Conservation (phyloP, 345 rosid species). For the Lepidium africanum region DNA sequence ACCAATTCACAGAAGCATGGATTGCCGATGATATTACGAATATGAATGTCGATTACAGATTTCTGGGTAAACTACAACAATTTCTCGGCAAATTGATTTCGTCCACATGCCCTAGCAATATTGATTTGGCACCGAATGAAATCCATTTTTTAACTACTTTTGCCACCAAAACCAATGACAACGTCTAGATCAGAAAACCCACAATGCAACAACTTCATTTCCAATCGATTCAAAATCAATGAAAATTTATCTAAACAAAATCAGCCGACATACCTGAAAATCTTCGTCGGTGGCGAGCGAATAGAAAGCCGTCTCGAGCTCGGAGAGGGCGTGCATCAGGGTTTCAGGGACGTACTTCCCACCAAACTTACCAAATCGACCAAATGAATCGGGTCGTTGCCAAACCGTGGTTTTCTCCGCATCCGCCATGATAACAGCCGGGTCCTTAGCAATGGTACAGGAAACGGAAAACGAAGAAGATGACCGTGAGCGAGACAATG, state of each 20-base stretch:
- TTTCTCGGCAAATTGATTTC: not conserved
- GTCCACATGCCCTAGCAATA: too few species aligned
- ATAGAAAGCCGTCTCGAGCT: constrained; percentile 73
- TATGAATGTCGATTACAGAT: not conserved
- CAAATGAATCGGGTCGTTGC: constrained; percentile 76
- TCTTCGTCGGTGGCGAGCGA: constrained; percentile 49
- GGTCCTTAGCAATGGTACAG: constrained; percentile 44
- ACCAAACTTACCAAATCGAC: constrained; percentile 85
- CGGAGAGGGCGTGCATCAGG: constrained; percentile 73
- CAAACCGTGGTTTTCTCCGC: constrained; percentile 14
- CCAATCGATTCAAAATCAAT: not conserved
- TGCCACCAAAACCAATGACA: not conserved
- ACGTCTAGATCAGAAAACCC: not conserved
- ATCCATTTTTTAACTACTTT: not conserved
- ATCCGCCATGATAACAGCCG: constrained; percentile 35
- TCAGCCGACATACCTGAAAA: constrained; percentile 49
- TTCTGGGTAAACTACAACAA: not conserved
- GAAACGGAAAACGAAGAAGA: constrained; percentile 31
- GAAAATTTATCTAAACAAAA: not conserved
- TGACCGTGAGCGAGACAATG: constrained; percentile 14
- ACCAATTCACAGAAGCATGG: not conserved
- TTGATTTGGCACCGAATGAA: not conserved
- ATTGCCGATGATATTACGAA: not conserved
- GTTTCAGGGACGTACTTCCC: constrained; percentile 96
- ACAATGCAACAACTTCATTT: not conserved